Evolutionary conservation across 208 protist species (phyloP), one percentile per base, ranked within the genome.

Genomic region (Acanthamoeba sp.): DNA sequence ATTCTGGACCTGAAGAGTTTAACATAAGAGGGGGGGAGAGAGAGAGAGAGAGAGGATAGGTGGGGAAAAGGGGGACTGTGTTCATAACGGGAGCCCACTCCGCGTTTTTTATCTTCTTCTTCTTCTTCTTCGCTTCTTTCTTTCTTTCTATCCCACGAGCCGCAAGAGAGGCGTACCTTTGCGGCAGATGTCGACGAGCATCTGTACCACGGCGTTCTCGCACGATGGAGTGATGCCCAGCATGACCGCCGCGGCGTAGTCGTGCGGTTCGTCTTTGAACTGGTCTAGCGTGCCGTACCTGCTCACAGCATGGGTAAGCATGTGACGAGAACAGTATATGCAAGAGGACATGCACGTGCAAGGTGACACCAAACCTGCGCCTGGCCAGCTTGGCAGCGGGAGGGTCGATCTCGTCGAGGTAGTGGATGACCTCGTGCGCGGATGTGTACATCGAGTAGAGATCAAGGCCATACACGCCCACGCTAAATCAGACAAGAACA

Each of bases 381-480:
- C 45, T 57, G 4, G 38, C 80, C 5, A 69, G 9, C 27, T 76
- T 64, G 14, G 42, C 90, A 6, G 91, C 73, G 5, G 62, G 0
- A 76, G 82, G 73, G 29, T 78, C 93, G 7, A 82, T 50, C 3
- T 89, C 24, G 6, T 95, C 91, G 27, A 95, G 93, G 76, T 94
- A 95, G 24, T 94, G 18, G 9, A 95, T 57, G 57, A 95, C 94
- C 24, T 45, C 59, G 1, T 92, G 42, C 18, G 93, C 71, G 12
- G 90, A 94, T 9, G 64, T 78, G 50, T 69, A 32, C 40, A 89
- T 27, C 12, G 62, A 87, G 34, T 95, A 95, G 36, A 95, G 45
- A 34, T 95, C 94, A 1, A 95, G 22, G 10, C 94, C 94, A 34
- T 94, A 94, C 18, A 95, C n/a, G 55, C 94, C 94, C 20, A 84